Conservation (phyloP, 345 rosid genomes). For the Brassica carinata region DNA sequence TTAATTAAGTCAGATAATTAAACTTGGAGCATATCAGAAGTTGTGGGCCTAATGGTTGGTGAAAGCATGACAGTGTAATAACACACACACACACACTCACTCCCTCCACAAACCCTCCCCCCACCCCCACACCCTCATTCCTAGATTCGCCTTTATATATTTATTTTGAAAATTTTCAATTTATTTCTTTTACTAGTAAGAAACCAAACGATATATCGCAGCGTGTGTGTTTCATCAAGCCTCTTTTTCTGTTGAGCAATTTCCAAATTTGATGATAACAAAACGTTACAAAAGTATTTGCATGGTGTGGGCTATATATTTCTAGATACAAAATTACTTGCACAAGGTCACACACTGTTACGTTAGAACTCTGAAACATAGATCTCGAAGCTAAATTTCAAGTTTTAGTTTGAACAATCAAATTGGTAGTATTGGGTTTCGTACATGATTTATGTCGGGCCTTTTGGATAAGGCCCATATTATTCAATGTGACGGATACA, state of each 20-base stretch:
- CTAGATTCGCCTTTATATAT: slow-evolving; percentile 4
- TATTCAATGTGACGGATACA: neutral
- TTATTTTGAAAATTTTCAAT: neutral
- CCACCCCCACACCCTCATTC: neutral
- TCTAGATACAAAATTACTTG: slow-evolving; percentile 4
- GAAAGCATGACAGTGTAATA: slow-evolving; percentile 16
- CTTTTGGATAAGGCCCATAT: neutral
- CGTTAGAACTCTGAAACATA: neutral
- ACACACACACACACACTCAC: neutral
- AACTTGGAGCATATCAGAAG: slow-evolving; percentile 7
- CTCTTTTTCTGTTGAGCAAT: neutral
- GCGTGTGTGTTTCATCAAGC: neutral
- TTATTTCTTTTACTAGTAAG: slow-evolving; percentile 11
- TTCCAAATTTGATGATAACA: slow-evolving; percentile 15
- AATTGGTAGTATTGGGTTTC: neutral
- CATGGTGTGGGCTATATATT: slow-evolving; percentile 15
- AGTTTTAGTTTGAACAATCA: neutral
- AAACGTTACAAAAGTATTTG: neutral
- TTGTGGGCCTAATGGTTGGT: slow-evolving; percentile 22
- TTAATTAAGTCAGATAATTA: neutral
- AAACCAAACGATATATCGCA: slow-evolving; percentile 1
- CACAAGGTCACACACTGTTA: neutral
- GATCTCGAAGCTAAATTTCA: neutral
- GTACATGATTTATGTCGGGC: neutral
- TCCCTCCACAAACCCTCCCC: neutral